Evolutionary conservation across 306 rosid species (phyloP).

Genomic region (Hippophae rhamnoides): DNA sequence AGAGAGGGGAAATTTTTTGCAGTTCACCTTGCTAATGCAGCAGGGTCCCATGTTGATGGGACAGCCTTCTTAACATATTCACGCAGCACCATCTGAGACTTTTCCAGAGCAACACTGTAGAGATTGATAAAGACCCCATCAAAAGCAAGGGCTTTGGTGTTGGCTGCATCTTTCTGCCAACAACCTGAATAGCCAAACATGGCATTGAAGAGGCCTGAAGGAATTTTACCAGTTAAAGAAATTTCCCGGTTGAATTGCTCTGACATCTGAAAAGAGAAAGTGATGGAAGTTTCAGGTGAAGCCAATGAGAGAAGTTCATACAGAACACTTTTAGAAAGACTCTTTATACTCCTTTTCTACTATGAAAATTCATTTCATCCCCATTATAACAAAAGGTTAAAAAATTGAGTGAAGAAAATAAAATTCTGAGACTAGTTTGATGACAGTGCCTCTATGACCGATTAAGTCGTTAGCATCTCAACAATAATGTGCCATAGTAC

Average conservation of each 20-base stretch:
- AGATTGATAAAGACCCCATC: constrained; percentile 93
- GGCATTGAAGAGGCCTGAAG: constrained; percentile 88
- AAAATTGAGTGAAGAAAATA: too few relatives aligned
- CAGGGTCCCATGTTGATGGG: constrained; percentile 90
- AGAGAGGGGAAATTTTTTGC: neutral
- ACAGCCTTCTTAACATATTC: constrained; percentile 69
- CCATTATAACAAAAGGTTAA: too few relatives aligned
- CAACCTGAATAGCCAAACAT: constrained; percentile 92
- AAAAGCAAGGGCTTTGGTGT: constrained; percentile 81
- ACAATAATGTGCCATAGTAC: too few relatives aligned
- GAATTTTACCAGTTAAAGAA: constrained; percentile 83
- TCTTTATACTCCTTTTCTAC: too few relatives aligned
- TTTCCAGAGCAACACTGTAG: constrained; percentile 83
- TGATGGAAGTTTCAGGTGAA: neutral
- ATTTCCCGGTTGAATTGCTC: constrained; percentile 96
- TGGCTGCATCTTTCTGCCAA: constrained; percentile 97
- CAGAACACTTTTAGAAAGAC: neutral
- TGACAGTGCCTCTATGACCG: too few relatives aligned
- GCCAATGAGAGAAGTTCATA: neutral
- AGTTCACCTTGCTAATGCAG: constrained; percentile 77
- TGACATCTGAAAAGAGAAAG: constrained; percentile 56
- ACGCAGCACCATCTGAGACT: constrained; percentile 74
- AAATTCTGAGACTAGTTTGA: too few relatives aligned
- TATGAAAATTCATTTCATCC: too few relatives aligned
- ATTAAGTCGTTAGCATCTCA: too few relatives aligned